Evolutionary conservation across 441 rosid genomes (phyloP), one percentile per base, ranked within the genome.

Genomic region (Pelargonium citronellum): DNA sequence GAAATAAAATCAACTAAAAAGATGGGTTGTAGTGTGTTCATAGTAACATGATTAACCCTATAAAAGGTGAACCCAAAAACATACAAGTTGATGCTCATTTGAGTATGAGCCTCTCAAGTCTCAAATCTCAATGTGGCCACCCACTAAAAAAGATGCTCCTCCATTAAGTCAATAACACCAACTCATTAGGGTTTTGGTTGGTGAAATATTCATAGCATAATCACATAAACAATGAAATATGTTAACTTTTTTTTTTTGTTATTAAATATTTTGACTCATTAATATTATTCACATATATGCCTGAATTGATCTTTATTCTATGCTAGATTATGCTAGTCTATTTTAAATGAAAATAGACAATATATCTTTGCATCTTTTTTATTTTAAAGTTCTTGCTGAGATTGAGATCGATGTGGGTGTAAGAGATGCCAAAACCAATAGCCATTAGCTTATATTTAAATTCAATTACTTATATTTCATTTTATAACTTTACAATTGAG

Each of bases 31-130:
- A 53, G 60, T 53, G 20, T 15, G 58, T 7, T 53, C 20, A 15
- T 53, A 53, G 60, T 53, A 53, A 53, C 20, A 53, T 53, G 20
- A 19, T 53, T n/a, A 53, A 4, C 60, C 30, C 30, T 27, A 27
- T 27, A 53, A 53, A 15, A 53, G 60, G 60, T 53, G 60, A 12
- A 53, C 6, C 60, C 19, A 1, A 15, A 15, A 53, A 53, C 16
- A n/a, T 51, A 51, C 60, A n/a, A 53, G 19, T 53, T 53, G 19
- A 53, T 53, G 60, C 60, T 53, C 16, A 53, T 53, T n/a, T 12
- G 60, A 53, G 60, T 53, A 53, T 53, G 60, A 53, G 60, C 60
- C 60, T 53, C 60, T 53, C 30, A 27, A 27, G 30, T 27, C 30
- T 27, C 30, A 27, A 27, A 27, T 27, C 19, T 53, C 20, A 53